Percentiles rank a stretch among this genome's conserved stretches.
Evolutionary conservation across 768 basidiomycete genomes (phyloP).

Genomic region (Lentinula edodes): DNA sequence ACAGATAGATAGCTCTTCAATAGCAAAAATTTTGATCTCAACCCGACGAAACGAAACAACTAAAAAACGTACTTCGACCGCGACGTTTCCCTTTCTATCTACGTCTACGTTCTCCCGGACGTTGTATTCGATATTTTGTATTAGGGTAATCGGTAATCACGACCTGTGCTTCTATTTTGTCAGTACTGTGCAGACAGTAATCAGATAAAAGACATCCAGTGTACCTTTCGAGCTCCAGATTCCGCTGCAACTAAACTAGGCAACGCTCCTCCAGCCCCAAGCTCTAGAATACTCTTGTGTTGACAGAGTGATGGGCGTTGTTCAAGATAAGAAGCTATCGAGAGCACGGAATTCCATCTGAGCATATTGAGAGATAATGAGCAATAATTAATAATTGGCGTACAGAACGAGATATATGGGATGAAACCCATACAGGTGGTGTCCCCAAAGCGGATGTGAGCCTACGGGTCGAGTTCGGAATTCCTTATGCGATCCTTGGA

Average conservation of each 20-base stretch:
- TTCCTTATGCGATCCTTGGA: constrained; percentile 27
- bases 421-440: constrained; percentile 53
- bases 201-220: background rate
- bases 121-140: too few species aligned
- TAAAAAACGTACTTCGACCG: too few species aligned
- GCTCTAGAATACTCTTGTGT: constrained; percentile 29
- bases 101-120: too few species aligned
- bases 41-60: too few species aligned
- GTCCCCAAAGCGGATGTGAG: constrained; percentile 77
- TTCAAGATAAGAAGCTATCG: constrained; percentile 68
- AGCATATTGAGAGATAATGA: too few species aligned
- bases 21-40: too few species aligned
- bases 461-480: constrained; percentile 70
- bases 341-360: constrained; percentile 80
- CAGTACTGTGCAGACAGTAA: background rate
- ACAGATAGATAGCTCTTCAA: too few species aligned
- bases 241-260: constrained; percentile 74
- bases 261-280: constrained; percentile 90
- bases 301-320: constrained; percentile 39
- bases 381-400: background rate
- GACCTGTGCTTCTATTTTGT: background rate
- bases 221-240: constrained; percentile 64
- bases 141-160: too few species aligned
- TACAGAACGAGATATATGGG: background rate
- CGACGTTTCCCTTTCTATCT: too few species aligned